Base-by-base conservation (phyloP, 208 protist genomes). In the Crithidia thermophila region DNA sequence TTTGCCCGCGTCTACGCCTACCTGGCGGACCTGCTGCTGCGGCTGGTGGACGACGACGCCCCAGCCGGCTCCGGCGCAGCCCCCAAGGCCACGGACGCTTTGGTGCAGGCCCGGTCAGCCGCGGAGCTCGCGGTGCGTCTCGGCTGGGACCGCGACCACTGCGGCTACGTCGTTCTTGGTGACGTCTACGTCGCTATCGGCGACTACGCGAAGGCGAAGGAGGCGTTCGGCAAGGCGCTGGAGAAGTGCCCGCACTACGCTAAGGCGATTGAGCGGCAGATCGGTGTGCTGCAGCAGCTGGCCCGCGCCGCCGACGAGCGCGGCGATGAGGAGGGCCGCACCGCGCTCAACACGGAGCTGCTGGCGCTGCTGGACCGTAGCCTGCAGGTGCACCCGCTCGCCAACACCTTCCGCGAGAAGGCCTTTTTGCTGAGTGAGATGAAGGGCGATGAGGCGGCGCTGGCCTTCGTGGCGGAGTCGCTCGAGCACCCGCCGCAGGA, bases 341-440 rank as follows among this genome's bases (percentile, higher is more conserved):
- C 70, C 16, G 46, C 21, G 16, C 34, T 72, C 27, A 42, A 74
- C 13, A 55, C 51, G 43, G 71, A 84, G 43, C 67, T 86, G 36
- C 55, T 90, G 52, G 21, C 13, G 57, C 67, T 90, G 34, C 51
- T 97, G 25, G 70, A 88, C 63, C 34, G 66, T 28, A 82, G 85
- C 31, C 88, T 94, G 57, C 81, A 80, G 28, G 80, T 89, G 9
- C 91, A 96, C 73, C 91, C 91, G 2, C 83, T 86, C 27, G 79
- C 87, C 11, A 81, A 75, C 46, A 75, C 88, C 27, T 70, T 93
- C 30, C 87, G 91, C 16, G 88, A 94, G 57, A 97, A 97, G 80
- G 89, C 91, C 9, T 97, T 97, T 52, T 55, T 97, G 42, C 71
- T 95, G 50, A 84, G 77, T 65, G 88, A 97, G 75, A 73, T 84